Base-by-base conservation (phyloP, 1,139 yeast species). In the Hyphopichia fennica region DNA sequence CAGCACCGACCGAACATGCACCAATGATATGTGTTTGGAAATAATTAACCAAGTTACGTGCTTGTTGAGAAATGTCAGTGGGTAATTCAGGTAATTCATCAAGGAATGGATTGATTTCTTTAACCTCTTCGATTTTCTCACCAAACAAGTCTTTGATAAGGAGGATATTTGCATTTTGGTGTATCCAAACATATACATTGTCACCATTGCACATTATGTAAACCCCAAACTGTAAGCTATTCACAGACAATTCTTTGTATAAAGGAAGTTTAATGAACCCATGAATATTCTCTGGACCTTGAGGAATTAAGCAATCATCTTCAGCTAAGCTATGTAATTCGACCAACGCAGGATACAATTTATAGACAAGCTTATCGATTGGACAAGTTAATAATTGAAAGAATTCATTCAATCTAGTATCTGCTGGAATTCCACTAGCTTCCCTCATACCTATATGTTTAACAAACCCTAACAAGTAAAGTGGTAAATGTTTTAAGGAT, bases 111-210 rank as follows among this genome's bases (percentile, higher is more conserved):
- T 72, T 73, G 18, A 87, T 65, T 20, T 76, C 70, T 6, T 66
- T 60, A 7, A 75, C 56, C 1, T 72, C 50, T 3, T 69, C 69
- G 17, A 79, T 73, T 7, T 63, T 54, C 1, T 63, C 69, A 1
- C 95, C 96, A 57, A 91, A 84, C 44, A 93, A 65, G 60, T 91
- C 98, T 48, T 77, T 69, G 23, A 93, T 58, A 29, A 93, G 68
- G 45, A 81, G 63, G 6, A 85, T 81, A 50, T 86, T 84, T 1
- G 88, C 87, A 36, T 81, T 77, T 14, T 79, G 79, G 58, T 88
- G 89, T 31, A 93, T 68, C 84, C 89, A 87, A 30, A 93, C 69
- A 43, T 72, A 73, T 4, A 84, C 71, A 18, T 69, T 60, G 25
- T 68, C 71, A 13, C 96, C 95, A 54, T 87, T 81, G 67, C 86